Conservation (phyloP, 495 filamentous ascomycete species). For the Corynascus novoguineensis region DNA sequence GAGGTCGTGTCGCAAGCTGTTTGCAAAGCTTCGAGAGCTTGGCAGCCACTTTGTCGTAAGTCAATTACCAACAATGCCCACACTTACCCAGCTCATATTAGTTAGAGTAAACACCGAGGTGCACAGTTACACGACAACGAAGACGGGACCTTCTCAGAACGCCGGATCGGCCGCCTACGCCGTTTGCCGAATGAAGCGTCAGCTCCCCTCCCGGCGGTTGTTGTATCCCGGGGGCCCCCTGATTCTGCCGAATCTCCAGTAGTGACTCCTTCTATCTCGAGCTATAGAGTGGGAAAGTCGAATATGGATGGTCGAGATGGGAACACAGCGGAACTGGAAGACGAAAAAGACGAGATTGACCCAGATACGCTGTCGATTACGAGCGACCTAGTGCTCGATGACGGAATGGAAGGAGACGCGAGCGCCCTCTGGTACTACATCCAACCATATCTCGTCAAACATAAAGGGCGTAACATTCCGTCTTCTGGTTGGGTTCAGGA, state of each 20-base stretch:
- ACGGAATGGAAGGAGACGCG: not conserved
- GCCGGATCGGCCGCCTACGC: not conserved
- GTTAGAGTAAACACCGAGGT: constrained; percentile 22
- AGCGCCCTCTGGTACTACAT: constrained; percentile 22
- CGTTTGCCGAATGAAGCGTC: not conserved
- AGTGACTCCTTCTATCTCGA: not conserved
- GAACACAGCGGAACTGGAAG: not conserved
- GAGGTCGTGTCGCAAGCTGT: constrained; percentile 15
- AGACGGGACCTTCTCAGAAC: constrained; percentile 33
- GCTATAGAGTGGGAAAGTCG: not conserved
- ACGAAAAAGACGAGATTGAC: not conserved
- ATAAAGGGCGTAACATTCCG: constrained; percentile 15
- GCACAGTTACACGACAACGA: constrained; percentile 31
- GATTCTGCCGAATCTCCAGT: not conserved
- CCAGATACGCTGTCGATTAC: not conserved
- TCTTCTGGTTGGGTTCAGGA: constrained; percentile 10
- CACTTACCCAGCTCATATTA: not conserved
- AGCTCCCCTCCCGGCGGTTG: constrained; percentile 9
- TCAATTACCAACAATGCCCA: not conserved
- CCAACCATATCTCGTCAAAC: constrained; percentile 16
- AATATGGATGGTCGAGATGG: not conserved
- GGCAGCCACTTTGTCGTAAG: constrained; percentile 25
- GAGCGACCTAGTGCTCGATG: not conserved
- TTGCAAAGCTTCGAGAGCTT: not conserved
- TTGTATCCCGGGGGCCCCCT: constrained; percentile 15